Evolutionary conservation across 768 basidiomycete species (phyloP).

Genomic region (Hygrophorus pudorinus): DNA sequence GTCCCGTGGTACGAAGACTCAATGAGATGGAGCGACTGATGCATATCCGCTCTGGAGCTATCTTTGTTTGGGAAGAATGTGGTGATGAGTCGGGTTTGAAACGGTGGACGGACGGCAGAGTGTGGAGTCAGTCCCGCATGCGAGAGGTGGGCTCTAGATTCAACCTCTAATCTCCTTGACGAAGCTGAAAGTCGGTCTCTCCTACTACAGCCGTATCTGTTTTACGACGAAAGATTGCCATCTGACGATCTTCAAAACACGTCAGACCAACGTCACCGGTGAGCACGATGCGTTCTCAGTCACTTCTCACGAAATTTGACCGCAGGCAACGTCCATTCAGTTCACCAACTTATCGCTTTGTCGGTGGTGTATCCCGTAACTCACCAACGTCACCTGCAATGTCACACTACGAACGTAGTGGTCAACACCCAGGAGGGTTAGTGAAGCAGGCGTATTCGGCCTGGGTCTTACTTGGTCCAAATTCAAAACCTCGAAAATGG

Average conservation of each 20-base stretch:
- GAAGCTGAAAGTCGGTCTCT: neutral
- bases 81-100: constrained; percentile 58
- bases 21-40: constrained; percentile 50
- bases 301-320: neutral
- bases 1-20: constrained; percentile 42
- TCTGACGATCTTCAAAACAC: constrained; percentile 30
- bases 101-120: constrained; percentile 62
- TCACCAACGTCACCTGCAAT: constrained; percentile 41
- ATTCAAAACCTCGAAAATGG: constrained; percentile 48
- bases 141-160: constrained; percentile 32
- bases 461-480: constrained; percentile 38
- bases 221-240: constrained; percentile 54
- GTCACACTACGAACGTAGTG: constrained; percentile 48
- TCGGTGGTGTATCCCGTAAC: constrained; percentile 43
- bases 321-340: constrained; percentile 14
- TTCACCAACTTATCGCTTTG: constrained; percentile 41
- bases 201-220: constrained; percentile 48
- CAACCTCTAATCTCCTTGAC: constrained; percentile 4
- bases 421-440: constrained; percentile 43
- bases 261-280: constrained; percentile 26
- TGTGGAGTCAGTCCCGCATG: constrained; percentile 63
- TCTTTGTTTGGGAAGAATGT: constrained; percentile 65
- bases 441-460: constrained; percentile 69
- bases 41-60: constrained; percentile 47
- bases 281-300: constrained; percentile 19